Conservation (phyloP, 768 basidiomycete species). For the Kwoniella bestiolae region DNA sequence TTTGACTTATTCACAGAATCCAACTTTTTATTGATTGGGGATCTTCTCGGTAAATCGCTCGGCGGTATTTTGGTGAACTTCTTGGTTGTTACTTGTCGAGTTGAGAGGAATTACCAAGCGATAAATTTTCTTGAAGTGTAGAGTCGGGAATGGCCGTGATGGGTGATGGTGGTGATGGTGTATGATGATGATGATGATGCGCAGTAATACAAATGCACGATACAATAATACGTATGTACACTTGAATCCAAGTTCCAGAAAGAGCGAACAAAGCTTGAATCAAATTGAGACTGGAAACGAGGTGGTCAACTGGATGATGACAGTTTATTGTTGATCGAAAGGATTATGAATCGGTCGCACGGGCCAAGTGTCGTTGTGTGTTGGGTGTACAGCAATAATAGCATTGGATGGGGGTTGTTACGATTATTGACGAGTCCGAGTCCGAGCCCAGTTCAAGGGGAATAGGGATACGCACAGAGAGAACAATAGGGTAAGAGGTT, state of each 20-base stretch:
- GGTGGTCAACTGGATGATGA: background rate
- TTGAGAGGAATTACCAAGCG: background rate
- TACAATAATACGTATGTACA: background rate
- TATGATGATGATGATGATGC: background rate
- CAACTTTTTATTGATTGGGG: background rate
- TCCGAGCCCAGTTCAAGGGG: background rate
- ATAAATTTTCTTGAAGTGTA: constrained; percentile 5
- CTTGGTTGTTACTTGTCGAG: background rate
- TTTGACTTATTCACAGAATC: background rate
- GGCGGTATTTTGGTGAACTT: background rate
- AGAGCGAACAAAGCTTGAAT: background rate
- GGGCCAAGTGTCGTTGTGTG: background rate
- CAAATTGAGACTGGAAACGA: background rate
- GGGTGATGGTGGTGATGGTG: background rate
- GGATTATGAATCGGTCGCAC: background rate
- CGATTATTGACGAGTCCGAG: too few relatives aligned
- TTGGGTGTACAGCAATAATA: background rate
- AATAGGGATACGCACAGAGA: background rate
- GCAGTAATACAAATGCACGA: too few relatives aligned
- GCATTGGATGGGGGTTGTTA: background rate
- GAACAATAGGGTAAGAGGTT: background rate
- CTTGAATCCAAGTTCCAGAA: background rate
- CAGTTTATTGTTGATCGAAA: background rate
- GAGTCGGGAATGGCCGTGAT: constrained; percentile 10
- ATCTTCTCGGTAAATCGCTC: background rate